These are phyloP conservation scores for Ophiostoma novo-ulmi DNA, from an alignment of 2,329 filamentous ascomycete species.

Conservation along the genomic window DNA sequence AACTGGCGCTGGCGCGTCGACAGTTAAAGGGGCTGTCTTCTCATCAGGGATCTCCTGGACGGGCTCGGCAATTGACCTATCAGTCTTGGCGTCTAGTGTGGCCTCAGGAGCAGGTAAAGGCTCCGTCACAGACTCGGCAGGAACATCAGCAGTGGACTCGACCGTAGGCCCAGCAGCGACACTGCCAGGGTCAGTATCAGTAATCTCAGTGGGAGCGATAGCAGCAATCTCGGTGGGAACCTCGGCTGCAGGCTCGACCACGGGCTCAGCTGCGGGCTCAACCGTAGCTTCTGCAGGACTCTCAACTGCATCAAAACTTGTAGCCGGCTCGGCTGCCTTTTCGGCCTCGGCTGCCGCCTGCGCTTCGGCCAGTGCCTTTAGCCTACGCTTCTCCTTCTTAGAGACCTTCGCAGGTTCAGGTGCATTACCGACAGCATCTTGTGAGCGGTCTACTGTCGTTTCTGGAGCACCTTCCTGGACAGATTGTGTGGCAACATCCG, in stretches of 20 bases:
- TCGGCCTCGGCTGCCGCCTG: background rate
- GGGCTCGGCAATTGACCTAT: background rate
- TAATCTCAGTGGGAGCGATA: background rate
- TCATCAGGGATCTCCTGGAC: background rate
- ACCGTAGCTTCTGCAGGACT: background rate
- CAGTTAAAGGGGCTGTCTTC: background rate
- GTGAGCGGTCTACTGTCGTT: background rate
- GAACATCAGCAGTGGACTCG: background rate
- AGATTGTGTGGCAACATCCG: background rate
- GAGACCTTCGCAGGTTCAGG: background rate
- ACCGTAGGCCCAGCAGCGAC: background rate
- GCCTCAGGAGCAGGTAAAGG: background rate
- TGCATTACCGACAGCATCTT: background rate
- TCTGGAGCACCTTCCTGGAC: background rate
- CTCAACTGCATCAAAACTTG: background rate
- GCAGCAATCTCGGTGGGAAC: background rate
- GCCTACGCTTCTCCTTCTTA: constrained; percentile 13
- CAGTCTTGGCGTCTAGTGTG: background rate
- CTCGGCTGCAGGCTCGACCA: background rate
- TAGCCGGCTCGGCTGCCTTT: background rate
- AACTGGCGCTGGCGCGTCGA: background rate
- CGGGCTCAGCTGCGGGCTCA: background rate
- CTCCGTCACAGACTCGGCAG: background rate
- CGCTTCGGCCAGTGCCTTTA: constrained; percentile 6
- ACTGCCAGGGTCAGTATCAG: background rate